These are phyloP conservation scores for Potentilla sterilis DNA, from an alignment of 306 rosid genomes.

Conservation along the genomic window DNA sequence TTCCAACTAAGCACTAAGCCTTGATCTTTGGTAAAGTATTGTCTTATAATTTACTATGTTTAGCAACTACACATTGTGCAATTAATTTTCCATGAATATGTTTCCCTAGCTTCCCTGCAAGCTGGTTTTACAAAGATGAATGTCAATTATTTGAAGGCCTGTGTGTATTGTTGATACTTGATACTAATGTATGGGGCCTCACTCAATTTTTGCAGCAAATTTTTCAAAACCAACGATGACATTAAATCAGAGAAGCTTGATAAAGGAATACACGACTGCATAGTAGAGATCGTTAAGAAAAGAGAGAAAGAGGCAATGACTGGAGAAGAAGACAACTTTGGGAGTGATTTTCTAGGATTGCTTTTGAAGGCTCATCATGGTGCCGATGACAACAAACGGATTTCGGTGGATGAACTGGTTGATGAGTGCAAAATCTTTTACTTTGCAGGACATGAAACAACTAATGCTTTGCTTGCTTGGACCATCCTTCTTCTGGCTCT, in stretches of 20 bases:
- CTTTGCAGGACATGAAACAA: conserved; percentile 30
- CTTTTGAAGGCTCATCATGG: conserved; percentile 32
- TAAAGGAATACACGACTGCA: conserved; percentile 6
- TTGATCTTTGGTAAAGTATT: background rate
- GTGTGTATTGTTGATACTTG: background rate
- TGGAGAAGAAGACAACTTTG: conserved; percentile 17
- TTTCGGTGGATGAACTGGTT: conserved; percentile 17
- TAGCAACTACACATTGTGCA: background rate
- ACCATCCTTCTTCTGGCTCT: conserved; percentile 25
- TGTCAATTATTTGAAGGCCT: background rate
- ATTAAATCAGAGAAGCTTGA: conserved; percentile 25
- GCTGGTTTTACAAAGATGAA: background rate
- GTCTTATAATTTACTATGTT: background rate
- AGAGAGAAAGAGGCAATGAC: conserved; percentile 19
- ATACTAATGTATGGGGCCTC: background rate
- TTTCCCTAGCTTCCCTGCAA: background rate
- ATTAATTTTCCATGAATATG: background rate
- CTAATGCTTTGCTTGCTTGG: conserved; percentile 28
- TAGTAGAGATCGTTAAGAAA: conserved; percentile 20
- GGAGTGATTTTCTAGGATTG: conserved; percentile 31
- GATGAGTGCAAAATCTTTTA: conserved; percentile 33
- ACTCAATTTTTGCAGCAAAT: conserved; percentile 21
- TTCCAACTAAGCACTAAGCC: background rate
- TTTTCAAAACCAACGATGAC: conserved; percentile 18
- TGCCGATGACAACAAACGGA: conserved; percentile 7